These are phyloP conservation scores for Ophiostoma montium DNA, from an alignment of 2,329 filamentous ascomycete genomes.

Conservation along the genomic window DNA sequence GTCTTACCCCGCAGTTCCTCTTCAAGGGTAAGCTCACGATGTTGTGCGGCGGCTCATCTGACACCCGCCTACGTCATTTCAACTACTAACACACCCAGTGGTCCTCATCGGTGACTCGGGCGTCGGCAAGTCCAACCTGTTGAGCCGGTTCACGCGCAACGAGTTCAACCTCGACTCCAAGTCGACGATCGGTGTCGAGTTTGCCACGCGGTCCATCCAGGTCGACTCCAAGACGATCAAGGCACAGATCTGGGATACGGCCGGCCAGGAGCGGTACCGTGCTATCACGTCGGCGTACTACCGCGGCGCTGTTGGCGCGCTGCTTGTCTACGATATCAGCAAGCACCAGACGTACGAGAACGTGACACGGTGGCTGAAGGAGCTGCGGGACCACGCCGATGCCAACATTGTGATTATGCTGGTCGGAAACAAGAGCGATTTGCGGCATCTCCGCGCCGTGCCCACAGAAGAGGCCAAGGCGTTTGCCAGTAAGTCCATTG, in stretches of 20 bases:
- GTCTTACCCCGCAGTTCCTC: constrained; percentile 55
- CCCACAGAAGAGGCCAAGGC: constrained; percentile 96
- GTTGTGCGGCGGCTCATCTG: no score
- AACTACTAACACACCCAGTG: constrained; percentile 37
- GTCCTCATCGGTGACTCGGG: constrained; percentile 98
- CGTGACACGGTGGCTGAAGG: constrained; percentile 97
- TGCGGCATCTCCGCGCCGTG: constrained; percentile 92
- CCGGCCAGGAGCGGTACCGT: constrained; percentile 95
- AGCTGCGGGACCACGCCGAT: constrained; percentile 93
- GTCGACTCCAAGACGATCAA: constrained; percentile 99
- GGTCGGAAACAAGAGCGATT: constrained; percentile 99
- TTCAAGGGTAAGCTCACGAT: constrained; percentile 66
- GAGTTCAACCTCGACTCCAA: constrained; percentile 99
- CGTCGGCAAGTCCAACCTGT: constrained; percentile 98
- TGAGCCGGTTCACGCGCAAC: constrained; percentile 98
- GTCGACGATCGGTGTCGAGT: constrained; percentile 98
- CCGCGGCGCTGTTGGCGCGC: constrained; percentile 87
- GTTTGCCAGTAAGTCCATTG: constrained; percentile 50
- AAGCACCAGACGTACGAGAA: constrained; percentile 99
- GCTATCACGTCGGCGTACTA: constrained; percentile 99
- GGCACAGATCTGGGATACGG: constrained; percentile 99
- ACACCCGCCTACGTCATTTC: not conserved
- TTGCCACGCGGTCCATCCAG: constrained; percentile 95
- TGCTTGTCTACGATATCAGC: constrained; percentile 98
- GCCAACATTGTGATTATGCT: constrained; percentile 99